These are phyloP conservation scores for Leptodermis oblonga DNA, from an alignment of 257 asterid species.

Conservation along the genomic window DNA sequence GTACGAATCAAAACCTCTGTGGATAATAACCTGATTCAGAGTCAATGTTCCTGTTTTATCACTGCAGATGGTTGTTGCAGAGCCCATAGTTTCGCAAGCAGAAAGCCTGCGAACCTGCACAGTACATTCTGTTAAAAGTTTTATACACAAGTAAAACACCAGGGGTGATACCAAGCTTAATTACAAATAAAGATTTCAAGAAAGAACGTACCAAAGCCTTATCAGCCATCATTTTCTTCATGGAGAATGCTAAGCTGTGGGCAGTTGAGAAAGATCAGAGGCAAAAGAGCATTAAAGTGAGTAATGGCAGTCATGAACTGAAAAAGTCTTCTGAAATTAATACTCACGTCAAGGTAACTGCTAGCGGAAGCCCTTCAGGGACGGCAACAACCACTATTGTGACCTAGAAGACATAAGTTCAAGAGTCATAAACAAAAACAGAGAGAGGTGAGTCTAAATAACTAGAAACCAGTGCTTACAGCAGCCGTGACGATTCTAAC, in stretches of 20 bases:
- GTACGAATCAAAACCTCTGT: constrained; percentile 6
- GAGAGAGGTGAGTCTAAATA: constrained; percentile 3
- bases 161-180: neutral
- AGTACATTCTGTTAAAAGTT: constrained; percentile 21
- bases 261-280: constrained; percentile 21
- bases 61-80: constrained; percentile 96
- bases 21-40: constrained; percentile 65
- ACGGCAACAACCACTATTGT: constrained; percentile 98
- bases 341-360: constrained; percentile 93
- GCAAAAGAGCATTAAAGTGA: constrained; percentile 18
- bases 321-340: constrained; percentile 12
- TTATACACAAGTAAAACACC: constrained; percentile 15
- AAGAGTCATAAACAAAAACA: constrained; percentile 26
- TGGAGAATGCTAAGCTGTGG: constrained; percentile 90
- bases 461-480: constrained; percentile 49
- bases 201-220: constrained; percentile 75
- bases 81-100: constrained; percentile 98
- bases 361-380: constrained; percentile 98
- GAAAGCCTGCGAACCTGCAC: constrained; percentile 95
- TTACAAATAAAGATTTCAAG: constrained; percentile 7
- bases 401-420: constrained; percentile 55
- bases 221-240: constrained; percentile 99
- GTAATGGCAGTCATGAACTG: neutral
- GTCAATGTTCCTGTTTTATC: constrained; percentile 98
- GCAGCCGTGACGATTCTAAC: constrained; percentile 79